Base-by-base conservation (phyloP, 306 rosid genomes). In the Quercus bicolor region DNA sequence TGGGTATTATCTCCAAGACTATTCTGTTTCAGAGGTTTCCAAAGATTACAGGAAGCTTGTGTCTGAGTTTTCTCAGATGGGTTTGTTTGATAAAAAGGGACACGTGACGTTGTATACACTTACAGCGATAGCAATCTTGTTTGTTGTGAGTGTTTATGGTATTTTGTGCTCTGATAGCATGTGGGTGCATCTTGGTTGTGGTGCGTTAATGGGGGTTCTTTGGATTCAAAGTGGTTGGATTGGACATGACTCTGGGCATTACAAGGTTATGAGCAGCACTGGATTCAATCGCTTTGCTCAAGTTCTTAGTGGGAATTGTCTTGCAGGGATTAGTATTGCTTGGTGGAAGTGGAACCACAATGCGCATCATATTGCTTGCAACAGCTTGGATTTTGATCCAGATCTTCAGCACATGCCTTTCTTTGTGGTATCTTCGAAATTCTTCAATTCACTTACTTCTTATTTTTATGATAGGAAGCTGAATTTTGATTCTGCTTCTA, bases 301-400 rank as follows among this genome's bases (percentile, higher is more conserved):
- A 83, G 37, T 90, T 24, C 84, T 92, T 48, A 77, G 91, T 75
- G 97, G 97, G 34, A 92, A 92, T 23, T 84, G 90, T 69, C 83
- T 92, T 10, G 87, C 97, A 4, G 97, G 95, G 8, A 87, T 92
- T 34, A 86, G 96, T 83, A 89, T 92, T 75, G 92, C 37, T 1
- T 92, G 97, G 96, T 92, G 93, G 97, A 92, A 85, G 75, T 80
- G 95, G 90, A 89, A 87, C 84, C 97, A 90, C 80, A 92, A 90
- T 53, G 92, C 95, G 0, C 97, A 92, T 48, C 97, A 90, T 78
- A 77, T 92, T 72, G 83, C 91, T 28, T 86, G 90, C 72, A 92
- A 92, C 56, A 87, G 95, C 71, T 93, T 92, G 56, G 92, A 92
- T 24, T 87, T 78, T 37, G 97, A 92, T 31, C 97, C 95, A 1